Base-by-base conservation (phyloP, 2,329 filamentous ascomycete species). In the Trichothecium sympodiale region DNA sequence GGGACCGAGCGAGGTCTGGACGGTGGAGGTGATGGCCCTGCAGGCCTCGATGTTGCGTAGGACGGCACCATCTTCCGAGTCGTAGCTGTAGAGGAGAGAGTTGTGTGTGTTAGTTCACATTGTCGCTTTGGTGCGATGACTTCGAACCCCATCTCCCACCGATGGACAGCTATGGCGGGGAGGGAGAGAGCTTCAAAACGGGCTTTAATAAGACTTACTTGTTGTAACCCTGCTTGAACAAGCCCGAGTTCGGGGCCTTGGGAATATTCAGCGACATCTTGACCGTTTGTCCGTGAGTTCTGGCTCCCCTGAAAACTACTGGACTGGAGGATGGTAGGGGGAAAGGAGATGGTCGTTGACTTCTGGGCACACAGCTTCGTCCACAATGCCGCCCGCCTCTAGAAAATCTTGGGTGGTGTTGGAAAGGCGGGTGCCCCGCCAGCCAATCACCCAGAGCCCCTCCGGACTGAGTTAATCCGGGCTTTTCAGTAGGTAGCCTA, bases 31-130 rank as follows among this genome's bases (percentile, higher is more conserved):
- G 62, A 98, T 96, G 47, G 91, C 85, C 46, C 88, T 78, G 69
- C 91, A 98, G 58, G 93, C 91, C 57, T 98, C 93, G 65, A 98
- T 96, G 64, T 98, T 98, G 56, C 91, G 87, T 46, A 96, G 74
- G 48, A 98, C 88, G 48, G 91, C 93, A 58, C 91, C 91, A 83
- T 98, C 91, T 78, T 98, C 93, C 42, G 89, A 81, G 59, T 96
- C 89, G 68, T 98, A 94, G 74, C 93, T 96, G 55, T 42, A 29
- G 44, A 44, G 44, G 34, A 36, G 16, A 23, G 15, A 35, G 36
- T 20, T 30, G 32, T 18, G 16, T 25, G 20, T 10, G 20, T 25
- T 10, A 25, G 20, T 25, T 6, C 20, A 25, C 6, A 6, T 25
- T 10, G 20, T 25, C 10, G 6, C 20, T 25, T 6, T 6, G 20